Base-by-base conservation (phyloP, 768 basidiomycete genomes). In the Russula sp. region DNA sequence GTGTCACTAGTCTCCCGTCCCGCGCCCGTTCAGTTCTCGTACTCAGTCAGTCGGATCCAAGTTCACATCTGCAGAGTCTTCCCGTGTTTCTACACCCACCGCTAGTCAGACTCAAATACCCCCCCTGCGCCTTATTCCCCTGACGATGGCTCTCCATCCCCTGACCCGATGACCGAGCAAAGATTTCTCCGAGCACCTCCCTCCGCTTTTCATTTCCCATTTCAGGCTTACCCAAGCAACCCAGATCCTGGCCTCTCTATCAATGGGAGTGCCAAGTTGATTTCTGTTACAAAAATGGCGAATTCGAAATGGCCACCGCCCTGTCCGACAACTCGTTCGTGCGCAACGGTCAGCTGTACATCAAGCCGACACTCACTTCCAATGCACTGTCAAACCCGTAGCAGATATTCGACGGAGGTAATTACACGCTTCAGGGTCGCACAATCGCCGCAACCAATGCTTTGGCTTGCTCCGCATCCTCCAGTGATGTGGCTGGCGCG, bases 191-290 rank as follows among this genome's bases (percentile, higher is more conserved):
- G 70, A 22, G 69, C 75, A 4, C 80, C 79, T 0, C 80, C 80
- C 0, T 79, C 78, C 0, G 68, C 79, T 1, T 81, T 75, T 63
- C 39, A 67, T 16, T 77, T 68, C 66, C 85, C 85, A 14, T 86
- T 84, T 77, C 82, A 86, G 70, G 79, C 82, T 0, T 80, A 88
- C 69, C 77, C 82, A 0, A 85, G 86, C 16, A 88, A 86, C 71
- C 83, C 86, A 9, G 87, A 87, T 69, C 83, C 85, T 0, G 75
- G 80, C 14, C 77, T 76, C 1, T 68, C 74, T 18, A 70, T 80
- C 52, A 47, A n/a, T 40, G 50, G 40, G 31, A 20, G 16, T 20
- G 39, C 11, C 40, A 55, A 50, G 14, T 8, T 42, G 11, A 14
- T 57, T 27, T 1, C 11, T 65, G 54, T 14, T 31, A 3, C 57